Conservation (phyloP, 176 grass and related monocot genomes). For the Rhipidocladum racemiflorum region DNA sequence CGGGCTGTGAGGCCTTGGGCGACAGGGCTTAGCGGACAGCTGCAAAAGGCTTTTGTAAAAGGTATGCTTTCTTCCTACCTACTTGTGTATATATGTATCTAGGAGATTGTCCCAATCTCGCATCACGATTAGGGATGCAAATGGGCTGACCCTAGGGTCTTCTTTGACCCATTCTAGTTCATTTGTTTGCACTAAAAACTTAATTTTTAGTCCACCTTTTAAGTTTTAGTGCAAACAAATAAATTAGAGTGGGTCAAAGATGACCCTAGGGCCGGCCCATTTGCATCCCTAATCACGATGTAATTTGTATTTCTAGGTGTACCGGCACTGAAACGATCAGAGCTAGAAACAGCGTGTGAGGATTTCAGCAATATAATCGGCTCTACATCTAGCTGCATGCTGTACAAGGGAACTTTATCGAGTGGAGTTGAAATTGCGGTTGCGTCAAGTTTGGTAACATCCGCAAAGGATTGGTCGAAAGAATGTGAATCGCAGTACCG, state of each 20-base stretch:
- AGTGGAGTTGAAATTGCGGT: conserved; percentile 85
- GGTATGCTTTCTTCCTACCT: conserved; percentile 44
- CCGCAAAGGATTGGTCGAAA: conserved; percentile 71
- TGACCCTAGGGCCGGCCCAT: too few relatives aligned
- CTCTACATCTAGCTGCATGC: conserved; percentile 55
- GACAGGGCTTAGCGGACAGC: conserved; percentile 82
- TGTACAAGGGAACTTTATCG: conserved; percentile 92
- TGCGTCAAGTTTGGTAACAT: conserved; percentile 45
- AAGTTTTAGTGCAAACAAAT: too few relatives aligned
- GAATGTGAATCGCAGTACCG: conserved; percentile 67
- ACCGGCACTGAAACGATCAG: conserved; percentile 62
- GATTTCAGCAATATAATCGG: conserved; percentile 89
- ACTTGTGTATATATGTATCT: not conserved
- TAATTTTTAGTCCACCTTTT: too few relatives aligned
- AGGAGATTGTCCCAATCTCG: conserved; percentile 17
- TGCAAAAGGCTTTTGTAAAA: conserved; percentile 88
- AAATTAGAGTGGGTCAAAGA: too few relatives aligned
- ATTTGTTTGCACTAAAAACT: too few relatives aligned
- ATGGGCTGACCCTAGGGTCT: too few relatives aligned
- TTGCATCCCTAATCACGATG: too few relatives aligned
- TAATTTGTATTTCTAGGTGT: conserved; percentile 58
- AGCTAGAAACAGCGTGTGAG: conserved; percentile 80
- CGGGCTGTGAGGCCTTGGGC: conserved; percentile 80
- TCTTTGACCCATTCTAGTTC: too few relatives aligned
- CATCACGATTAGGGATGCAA: too few relatives aligned